Percentiles rank a stretch among this genome's conserved stretches.
Conservation (phyloP, 352 stramenopile genomes). For the Globisporangium carolinianum region DNA sequence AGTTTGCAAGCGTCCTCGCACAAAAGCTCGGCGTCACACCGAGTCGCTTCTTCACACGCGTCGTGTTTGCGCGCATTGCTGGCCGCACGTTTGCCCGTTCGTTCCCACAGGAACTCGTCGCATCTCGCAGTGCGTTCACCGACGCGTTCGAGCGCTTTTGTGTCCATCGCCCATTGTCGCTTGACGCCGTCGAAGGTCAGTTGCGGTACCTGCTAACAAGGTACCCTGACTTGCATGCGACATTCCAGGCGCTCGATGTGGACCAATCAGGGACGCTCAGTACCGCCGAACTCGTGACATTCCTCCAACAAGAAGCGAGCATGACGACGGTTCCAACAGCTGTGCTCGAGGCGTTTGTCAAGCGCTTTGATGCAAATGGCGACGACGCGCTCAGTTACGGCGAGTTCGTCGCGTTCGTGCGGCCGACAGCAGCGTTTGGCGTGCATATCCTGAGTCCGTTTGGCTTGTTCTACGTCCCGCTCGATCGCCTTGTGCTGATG, state of each 20-base stretch:
- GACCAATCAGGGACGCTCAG: constrained; percentile 30
- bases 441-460: constrained; percentile 39
- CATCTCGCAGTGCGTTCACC: constrained; percentile 9
- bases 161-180: constrained; percentile 18
- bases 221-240: constrained; percentile 18
- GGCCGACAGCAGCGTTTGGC: constrained; percentile 32
- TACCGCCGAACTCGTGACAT: constrained; percentile 22
- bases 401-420: constrained; percentile 41
- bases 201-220: constrained; percentile 22
- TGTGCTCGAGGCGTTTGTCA: constrained; percentile 30
- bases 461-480: constrained; percentile 33
- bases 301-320: constrained; percentile 20
- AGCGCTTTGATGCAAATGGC: constrained; percentile 36
- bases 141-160: constrained; percentile 27
- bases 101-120: constrained; percentile 8
- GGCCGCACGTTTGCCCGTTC: constrained; percentile 13
- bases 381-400: constrained; percentile 34
- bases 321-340: constrained; percentile 22
- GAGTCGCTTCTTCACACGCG: constrained; percentile 16
- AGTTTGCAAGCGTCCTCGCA: constrained; percentile 23
- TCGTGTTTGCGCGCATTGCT: constrained; percentile 28
- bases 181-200: constrained; percentile 35
- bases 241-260: constrained; percentile 24
- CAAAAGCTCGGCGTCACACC: constrained; percentile 26
- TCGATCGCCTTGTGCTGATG: constrained; percentile 22